Percentiles rank a stretch among this genome's conserved stretches.
Conservation (phyloP, 179 eudicot species). For the Heliamphora ciliata region DNA sequence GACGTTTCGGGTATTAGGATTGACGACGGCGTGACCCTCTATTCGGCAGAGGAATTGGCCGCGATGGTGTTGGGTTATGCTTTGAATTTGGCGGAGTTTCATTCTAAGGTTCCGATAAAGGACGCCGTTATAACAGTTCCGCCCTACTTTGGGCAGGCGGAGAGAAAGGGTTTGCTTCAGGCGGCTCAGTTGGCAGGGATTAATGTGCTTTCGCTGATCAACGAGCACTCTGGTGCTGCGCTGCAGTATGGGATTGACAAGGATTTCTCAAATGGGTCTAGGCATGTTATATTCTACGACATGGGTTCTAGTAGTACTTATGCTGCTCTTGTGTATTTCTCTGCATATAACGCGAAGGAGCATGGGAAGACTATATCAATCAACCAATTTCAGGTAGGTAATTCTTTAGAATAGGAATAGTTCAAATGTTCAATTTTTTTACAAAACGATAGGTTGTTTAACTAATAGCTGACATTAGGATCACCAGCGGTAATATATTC, state of each 20-base stretch:
- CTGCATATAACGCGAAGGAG: conserved; percentile 81
- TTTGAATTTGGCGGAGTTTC: conserved; percentile 58
- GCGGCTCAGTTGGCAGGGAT: conserved; percentile 81
- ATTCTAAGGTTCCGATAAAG: conserved; percentile 52
- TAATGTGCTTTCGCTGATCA: conserved; percentile 69
- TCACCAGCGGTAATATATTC: not conserved
- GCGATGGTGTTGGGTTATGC: conserved; percentile 67
- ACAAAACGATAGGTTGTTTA: not conserved
- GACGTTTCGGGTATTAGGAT: conserved; percentile 47
- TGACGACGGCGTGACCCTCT: conserved; percentile 50
- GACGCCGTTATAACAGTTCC: conserved; percentile 90
- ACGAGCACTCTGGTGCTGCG: conserved; percentile 93
- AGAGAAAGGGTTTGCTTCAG: conserved; percentile 67
- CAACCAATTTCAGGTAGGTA: conserved; percentile 82
- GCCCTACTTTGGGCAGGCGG: conserved; percentile 81
- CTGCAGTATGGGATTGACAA: conserved; percentile 98
- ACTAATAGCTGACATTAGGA: not conserved
- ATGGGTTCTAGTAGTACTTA: conserved; percentile 87
- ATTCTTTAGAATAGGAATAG: too few relatives aligned
- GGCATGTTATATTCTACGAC: conserved; percentile 78
- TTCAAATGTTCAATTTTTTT: not conserved
- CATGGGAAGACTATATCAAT: conserved; percentile 72
- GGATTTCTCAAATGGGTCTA: conserved; percentile 79
- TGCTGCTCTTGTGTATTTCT: conserved; percentile 84
- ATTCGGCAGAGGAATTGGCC: conserved; percentile 76